A percentile compares a stretch with the other conserved stretches of the same genome.
Evolutionary conservation across 129 eudicot genomes (phyloP).

Genomic region (Sambucus nigra): DNA sequence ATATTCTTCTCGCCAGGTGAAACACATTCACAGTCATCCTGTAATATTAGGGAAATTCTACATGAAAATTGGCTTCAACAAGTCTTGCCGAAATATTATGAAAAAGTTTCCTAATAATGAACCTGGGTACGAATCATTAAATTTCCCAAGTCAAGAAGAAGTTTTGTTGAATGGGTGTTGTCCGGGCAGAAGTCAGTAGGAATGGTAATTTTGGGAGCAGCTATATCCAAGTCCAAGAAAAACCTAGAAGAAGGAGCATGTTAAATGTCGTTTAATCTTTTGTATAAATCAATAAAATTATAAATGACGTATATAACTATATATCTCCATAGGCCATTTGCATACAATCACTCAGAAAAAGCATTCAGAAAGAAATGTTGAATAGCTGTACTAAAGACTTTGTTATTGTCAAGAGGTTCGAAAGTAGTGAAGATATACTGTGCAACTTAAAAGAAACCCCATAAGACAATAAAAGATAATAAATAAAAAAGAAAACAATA

Average conservation of each 20-base stretch:
- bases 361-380: neutral
- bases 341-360: neutral
- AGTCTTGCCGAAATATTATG: neutral
- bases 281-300: conserved; percentile 4
- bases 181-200: conserved; percentile 92
- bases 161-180: conserved; percentile 66
- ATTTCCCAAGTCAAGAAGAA: conserved; percentile 93
- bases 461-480: neutral
- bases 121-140: conserved; percentile 82
- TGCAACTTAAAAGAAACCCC: neutral
- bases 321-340: neutral
- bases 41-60: conserved; percentile 12
- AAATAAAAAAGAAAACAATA: too few relatives aligned
- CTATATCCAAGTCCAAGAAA: conserved; percentile 89
- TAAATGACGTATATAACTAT: neutral
- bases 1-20: conserved; percentile 39
- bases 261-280: conserved; percentile 9
- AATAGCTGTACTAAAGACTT: too few relatives aligned
- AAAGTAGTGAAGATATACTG: neutral
- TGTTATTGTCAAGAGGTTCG: too few relatives aligned
- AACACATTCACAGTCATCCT: conserved; percentile 55
- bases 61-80: conserved; percentile 2
- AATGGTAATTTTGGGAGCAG: conserved; percentile 92
- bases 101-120: conserved; percentile 1
- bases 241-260: conserved; percentile 44